phyloP scores from a whole-genome alignment of 345 rosid genomes.

The Citrus sinensis region DVS_A1.0 CM039164.1:28217001-28217500 shows the following conservation, averaged over 20 bases:
- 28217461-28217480: conserved; percentile 97
- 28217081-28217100: conserved; percentile 98
- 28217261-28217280: conserved; percentile 98
- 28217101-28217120: conserved; percentile 98
- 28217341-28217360: conserved; percentile 99
- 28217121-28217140: conserved; percentile 98
- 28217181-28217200: conserved; percentile 98
- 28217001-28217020: conserved; percentile 94
- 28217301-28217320: conserved; percentile 94
- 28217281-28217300: conserved; percentile 92
- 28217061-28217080: conserved; percentile 98
- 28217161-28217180: conserved; percentile 99
- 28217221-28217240: conserved; percentile 98
- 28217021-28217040: conserved; percentile 86
- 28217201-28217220: conserved; percentile 97
- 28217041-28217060: conserved; percentile 96
- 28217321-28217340: conserved; percentile 68
- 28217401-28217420: conserved; percentile 63
- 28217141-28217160: conserved; percentile 93
- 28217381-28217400: conserved; percentile 69
- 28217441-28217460: conserved; percentile 93
- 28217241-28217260: conserved; percentile 98
- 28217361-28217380: conserved; percentile 85
- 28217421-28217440: conserved; percentile 99
- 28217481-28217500: conserved; percentile 93